Conservation (phyloP, 768 basidiomycete genomes). For the Lactarius sanguifluus region DNA sequence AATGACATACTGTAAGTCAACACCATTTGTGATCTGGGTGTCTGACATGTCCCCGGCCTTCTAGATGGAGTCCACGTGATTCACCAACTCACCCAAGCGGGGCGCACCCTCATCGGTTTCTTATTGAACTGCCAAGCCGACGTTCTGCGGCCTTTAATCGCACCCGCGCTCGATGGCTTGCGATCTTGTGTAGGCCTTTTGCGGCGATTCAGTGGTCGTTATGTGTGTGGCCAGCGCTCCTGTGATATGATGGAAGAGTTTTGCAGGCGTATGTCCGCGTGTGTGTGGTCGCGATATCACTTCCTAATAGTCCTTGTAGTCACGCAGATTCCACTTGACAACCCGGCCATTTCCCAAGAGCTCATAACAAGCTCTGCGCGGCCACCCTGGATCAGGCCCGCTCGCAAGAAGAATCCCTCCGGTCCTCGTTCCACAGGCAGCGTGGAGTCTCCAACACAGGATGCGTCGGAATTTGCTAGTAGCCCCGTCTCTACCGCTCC, state of each 20-base stretch:
- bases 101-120: conserved; percentile 84
- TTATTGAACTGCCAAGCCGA: conserved; percentile 87
- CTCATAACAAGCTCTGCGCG: conserved; percentile 49
- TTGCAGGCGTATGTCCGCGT: conserved; percentile 71
- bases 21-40: conserved; percentile 17
- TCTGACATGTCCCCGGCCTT: conserved; percentile 12
- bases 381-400: conserved; percentile 87
- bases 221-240: conserved; percentile 87
- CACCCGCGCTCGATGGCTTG: conserved; percentile 80
- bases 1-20: conserved; percentile 88
- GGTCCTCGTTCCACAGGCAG: conserved; percentile 41
- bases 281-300: conserved; percentile 29
- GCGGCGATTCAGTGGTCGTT: conserved; percentile 84
- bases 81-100: conserved; percentile 92
- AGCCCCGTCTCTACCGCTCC: not conserved
- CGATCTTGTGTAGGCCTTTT: conserved; percentile 87
- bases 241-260: conserved; percentile 96
- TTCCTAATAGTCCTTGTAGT: conserved; percentile 41
- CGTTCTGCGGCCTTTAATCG: conserved; percentile 68
- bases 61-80: conserved; percentile 93
- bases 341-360: conserved; percentile 53
- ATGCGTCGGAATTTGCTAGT: conserved; percentile 22
- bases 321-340: conserved; percentile 84
- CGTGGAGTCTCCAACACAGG: conserved; percentile 19
- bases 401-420: conserved; percentile 70